A percentile compares a stretch with the other conserved stretches of the same genome.
phyloP scores from a whole-genome alignment of 2,329 filamentous ascomycete genomes.

The Aureobasidium pullulans region DNA sequence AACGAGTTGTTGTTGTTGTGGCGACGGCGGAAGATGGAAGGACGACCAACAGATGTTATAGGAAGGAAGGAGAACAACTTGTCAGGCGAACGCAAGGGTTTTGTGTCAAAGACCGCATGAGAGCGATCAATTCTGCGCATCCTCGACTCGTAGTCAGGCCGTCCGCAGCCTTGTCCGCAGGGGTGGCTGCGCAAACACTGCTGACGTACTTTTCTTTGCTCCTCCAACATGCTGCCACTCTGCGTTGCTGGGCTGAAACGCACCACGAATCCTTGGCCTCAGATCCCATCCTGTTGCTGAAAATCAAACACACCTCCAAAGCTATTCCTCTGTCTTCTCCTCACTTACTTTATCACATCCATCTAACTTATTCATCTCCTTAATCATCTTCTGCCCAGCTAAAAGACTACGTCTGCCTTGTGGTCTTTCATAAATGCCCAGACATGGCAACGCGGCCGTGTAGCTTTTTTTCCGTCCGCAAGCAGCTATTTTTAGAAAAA shows the following conservation, averaged over 20 bases:
- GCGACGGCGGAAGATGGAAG: neutral
- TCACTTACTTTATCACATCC: neutral
- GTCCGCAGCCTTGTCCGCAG: slow-evolving; percentile 4
- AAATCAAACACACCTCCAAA: neutral
- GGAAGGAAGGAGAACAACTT: neutral
- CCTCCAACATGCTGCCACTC: slow-evolving; percentile 1
- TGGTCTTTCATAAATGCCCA: neutral
- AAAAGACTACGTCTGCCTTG: neutral
- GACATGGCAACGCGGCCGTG: slow-evolving; percentile 4
- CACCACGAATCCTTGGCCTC: slow-evolving; percentile 3
- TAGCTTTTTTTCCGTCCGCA: neutral
- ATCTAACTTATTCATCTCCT: neutral
- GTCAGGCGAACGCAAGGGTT: neutral
- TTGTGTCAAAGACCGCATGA: neutral
- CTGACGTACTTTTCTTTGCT: neutral
- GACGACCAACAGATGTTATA: neutral
- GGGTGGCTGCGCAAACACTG: slow-evolving; percentile 7
- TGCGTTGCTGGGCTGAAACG: slow-evolving; percentile 1
- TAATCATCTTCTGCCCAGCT: neutral
- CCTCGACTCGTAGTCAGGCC: slow-evolving; percentile 6
- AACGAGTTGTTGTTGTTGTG: neutral
- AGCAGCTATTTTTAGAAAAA: neutral
- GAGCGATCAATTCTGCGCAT: neutral
- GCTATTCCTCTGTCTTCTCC: neutral
- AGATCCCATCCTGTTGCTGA: neutral